Conservation (phyloP, 371 early-diverging fungal genomes). For the Capillidium rhysosporum region DNA sequence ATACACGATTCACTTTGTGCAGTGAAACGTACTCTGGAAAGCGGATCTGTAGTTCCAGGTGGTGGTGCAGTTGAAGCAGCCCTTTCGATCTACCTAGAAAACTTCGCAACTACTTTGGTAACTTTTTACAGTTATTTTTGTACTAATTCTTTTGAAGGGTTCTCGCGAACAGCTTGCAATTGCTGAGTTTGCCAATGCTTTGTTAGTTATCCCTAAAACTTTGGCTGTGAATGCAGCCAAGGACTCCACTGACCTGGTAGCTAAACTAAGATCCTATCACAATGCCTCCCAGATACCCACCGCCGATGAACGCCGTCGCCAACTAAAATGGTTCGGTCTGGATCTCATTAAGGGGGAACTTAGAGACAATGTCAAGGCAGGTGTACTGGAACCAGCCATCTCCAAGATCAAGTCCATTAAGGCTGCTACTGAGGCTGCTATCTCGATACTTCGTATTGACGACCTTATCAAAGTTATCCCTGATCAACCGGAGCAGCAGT, state of each 20-base stretch:
- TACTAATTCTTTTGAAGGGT: constrained; percentile 15
- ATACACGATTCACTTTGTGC: constrained; percentile 96
- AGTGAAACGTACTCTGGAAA: constrained; percentile 96
- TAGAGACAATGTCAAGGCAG: constrained; percentile 89
- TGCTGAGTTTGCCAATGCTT: constrained; percentile 93
- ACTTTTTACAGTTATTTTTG: constrained; percentile 8
- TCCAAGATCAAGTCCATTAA: constrained; percentile 97
- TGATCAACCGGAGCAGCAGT: background rate
- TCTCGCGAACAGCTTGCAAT: constrained; percentile 93
- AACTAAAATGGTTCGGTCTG: constrained; percentile 79
- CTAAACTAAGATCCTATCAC: constrained; percentile 90
- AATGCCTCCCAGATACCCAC: constrained; percentile 53
- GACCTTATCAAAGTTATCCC: constrained; percentile 73
- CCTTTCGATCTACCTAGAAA: constrained; percentile 93
- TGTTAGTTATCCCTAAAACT: constrained; percentile 95
- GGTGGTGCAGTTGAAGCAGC: constrained; percentile 99
- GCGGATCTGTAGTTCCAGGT: constrained; percentile 95
- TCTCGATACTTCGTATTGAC: constrained; percentile 97
- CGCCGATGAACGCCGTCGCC: constrained; percentile 45
- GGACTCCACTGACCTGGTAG: constrained; percentile 89
- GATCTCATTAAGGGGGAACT: constrained; percentile 89
- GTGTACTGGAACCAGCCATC: constrained; percentile 98
- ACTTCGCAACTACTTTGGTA: constrained; percentile 81
- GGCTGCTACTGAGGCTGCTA: constrained; percentile 99
- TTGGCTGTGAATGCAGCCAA: constrained; percentile 98